phyloP scores from a whole-genome alignment of 305 asterid genomes.

The Solanum aculeatissimum region DNA sequence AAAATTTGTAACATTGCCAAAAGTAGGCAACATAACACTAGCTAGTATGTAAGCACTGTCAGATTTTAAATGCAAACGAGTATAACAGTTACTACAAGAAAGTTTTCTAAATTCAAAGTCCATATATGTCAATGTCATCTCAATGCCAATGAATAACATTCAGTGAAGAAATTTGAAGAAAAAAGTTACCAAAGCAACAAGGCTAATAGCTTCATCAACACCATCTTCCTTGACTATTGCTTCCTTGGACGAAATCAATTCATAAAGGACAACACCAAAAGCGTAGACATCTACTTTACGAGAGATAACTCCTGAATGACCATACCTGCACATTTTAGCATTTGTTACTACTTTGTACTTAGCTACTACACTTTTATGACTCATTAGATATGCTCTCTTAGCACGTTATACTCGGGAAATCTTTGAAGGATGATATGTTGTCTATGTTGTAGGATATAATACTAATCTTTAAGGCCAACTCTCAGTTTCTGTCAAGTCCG shows the following conservation, averaged over 20 bases:
- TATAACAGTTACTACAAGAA: not conserved
- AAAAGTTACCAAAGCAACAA: conserved; percentile 53
- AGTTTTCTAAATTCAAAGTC: not conserved
- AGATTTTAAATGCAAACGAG: not conserved
- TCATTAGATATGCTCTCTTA: not conserved
- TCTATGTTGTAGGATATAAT: not conserved
- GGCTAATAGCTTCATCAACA: conserved; percentile 56
- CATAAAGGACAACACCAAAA: conserved; percentile 82
- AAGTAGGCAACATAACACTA: not conserved
- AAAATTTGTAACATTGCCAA: not conserved
- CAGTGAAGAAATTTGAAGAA: not conserved
- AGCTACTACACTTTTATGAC: not conserved
- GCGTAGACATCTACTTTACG: conserved; percentile 90
- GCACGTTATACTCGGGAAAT: not conserved
- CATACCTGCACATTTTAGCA: conserved; percentile 47
- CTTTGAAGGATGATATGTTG: not conserved
- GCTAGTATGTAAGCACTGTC: not conserved
- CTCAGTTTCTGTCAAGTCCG: not conserved
- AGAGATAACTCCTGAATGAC: conserved; percentile 64
- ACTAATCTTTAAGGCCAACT: not conserved
- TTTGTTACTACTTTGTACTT: not conserved
- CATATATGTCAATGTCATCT: not conserved
- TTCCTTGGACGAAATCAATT: conserved; percentile 82
- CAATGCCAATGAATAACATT: not conserved
- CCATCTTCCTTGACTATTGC: conserved; percentile 57